Evolutionary conservation across 768 basidiomycete genomes (phyloP).

Genomic region (Podaxis sp.): DNA sequence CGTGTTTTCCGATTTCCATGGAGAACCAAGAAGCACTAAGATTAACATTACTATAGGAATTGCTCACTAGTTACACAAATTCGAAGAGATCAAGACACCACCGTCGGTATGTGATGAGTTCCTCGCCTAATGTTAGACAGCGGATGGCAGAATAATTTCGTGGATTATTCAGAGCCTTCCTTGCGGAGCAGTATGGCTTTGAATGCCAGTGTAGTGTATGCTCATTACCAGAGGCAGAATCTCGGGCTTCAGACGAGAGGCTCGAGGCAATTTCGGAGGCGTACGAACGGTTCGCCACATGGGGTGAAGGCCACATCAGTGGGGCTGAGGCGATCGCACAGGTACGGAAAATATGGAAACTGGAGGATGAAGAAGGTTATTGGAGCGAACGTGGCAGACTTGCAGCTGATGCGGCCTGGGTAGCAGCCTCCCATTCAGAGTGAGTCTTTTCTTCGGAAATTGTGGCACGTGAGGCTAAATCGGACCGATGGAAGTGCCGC

Average conservation of each 20-base stretch:
- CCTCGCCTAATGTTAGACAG: constrained; percentile 2
- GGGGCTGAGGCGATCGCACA: constrained; percentile 50
- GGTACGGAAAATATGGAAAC: constrained; percentile 52
- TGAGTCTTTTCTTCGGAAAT: constrained; percentile 32
- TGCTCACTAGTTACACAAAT: constrained; percentile 61
- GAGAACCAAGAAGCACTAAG: constrained; percentile 5
- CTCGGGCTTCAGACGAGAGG: constrained; percentile 51
- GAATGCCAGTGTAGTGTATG: constrained; percentile 59
- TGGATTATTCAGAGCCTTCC: constrained; percentile 40
- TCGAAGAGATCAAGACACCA: constrained; percentile 53
- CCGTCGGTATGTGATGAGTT: constrained; percentile 41
- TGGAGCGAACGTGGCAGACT: constrained; percentile 64
- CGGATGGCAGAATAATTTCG: neutral
- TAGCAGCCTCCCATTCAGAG: constrained; percentile 66
- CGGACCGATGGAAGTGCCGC: constrained; percentile 34
- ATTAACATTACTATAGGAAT: constrained; percentile 39
- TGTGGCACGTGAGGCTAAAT: constrained; percentile 7
- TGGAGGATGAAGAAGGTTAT: constrained; percentile 64
- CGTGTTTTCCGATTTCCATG: constrained; percentile 11
- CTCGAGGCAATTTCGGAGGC: constrained; percentile 44
- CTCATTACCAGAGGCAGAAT: constrained; percentile 48
- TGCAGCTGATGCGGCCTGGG: constrained; percentile 58
- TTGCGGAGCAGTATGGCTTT: constrained; percentile 55
- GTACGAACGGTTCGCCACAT: constrained; percentile 46
- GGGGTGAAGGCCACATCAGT: constrained; percentile 44